Conservation (phyloP, 2,329 filamentous ascomycete genomes). For the Ceratocystis papillata region DNA sequence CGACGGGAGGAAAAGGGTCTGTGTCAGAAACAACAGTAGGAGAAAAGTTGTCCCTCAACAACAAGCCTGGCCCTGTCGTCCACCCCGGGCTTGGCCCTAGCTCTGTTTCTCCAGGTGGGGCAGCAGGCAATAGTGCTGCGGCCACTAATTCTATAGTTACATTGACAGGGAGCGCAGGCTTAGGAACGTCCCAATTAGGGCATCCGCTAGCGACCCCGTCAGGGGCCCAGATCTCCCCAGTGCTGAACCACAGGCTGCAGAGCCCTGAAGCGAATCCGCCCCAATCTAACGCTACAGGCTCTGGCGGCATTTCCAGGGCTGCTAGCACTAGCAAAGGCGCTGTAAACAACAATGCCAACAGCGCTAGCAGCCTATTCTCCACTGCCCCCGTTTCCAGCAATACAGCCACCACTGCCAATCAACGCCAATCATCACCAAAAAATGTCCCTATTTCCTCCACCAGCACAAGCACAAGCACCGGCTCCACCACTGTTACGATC, state of each 20-base stretch:
- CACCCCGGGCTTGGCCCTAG: background rate
- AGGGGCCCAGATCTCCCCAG: background rate
- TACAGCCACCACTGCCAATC: background rate
- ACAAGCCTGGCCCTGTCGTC: background rate
- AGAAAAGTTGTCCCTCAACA: too few species aligned
- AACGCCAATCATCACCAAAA: conserved; percentile 3
- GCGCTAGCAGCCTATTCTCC: background rate
- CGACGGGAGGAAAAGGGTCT: background rate
- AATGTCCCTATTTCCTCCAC: conserved; percentile 7
- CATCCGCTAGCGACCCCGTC: background rate
- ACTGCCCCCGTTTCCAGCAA: background rate
- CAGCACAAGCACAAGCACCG: background rate
- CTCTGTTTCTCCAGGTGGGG: conserved; percentile 3
- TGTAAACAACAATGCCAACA: background rate
- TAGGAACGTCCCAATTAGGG: background rate
- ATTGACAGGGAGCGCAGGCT: background rate
- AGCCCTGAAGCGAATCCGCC: background rate
- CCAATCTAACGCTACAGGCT: background rate
- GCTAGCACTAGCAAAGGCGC: background rate
- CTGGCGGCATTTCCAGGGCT: background rate
- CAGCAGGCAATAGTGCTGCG: background rate
- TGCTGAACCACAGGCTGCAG: background rate
- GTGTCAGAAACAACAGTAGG: too few species aligned
- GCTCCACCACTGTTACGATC: conserved; percentile 8
- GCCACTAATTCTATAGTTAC: background rate